These are phyloP conservation scores for Halophytophthora batemanensis DNA, from an alignment of 352 stramenopile species.

Conservation along the genomic window DNA sequence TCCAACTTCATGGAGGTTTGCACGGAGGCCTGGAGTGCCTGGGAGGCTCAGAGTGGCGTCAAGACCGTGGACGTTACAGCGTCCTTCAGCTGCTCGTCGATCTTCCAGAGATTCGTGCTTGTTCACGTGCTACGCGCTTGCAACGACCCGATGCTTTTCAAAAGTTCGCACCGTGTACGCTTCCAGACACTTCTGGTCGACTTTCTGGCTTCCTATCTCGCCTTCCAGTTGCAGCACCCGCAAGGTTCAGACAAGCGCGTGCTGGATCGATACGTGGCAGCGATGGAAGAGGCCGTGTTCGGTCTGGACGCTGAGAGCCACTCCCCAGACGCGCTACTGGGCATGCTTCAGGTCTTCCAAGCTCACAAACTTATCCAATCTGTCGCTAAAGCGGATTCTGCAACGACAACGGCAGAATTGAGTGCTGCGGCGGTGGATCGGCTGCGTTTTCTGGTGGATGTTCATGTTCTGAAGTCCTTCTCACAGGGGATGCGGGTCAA, in stretches of 20 bases:
- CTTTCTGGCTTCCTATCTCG: slow-evolving; percentile 39
- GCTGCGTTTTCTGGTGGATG: slow-evolving; percentile 67
- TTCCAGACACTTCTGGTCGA: slow-evolving; percentile 33
- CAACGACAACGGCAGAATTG: slow-evolving; percentile 18
- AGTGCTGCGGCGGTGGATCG: slow-evolving; percentile 37
- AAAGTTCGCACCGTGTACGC: slow-evolving; percentile 35
- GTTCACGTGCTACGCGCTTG: slow-evolving; percentile 40
- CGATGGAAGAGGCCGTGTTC: slow-evolving; percentile 53
- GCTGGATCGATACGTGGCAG: slow-evolving; percentile 29
- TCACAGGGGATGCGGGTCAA: slow-evolving; percentile 55
- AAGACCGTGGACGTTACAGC: slow-evolving; percentile 12
- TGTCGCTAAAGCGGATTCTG: background rate
- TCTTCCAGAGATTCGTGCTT: slow-evolving; percentile 61
- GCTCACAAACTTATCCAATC: slow-evolving; percentile 18
- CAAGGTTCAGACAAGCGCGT: slow-evolving; percentile 11
- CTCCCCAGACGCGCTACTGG: slow-evolving; percentile 70
- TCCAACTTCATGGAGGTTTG: slow-evolving; percentile 61
- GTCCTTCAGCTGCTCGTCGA: slow-evolving; percentile 38
- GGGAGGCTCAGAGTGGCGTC: background rate
- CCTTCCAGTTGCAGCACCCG: slow-evolving; percentile 36
- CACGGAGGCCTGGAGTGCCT: slow-evolving; percentile 19
- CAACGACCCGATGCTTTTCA: slow-evolving; percentile 80
- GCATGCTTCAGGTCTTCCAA: slow-evolving; percentile 61
- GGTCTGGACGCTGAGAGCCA: slow-evolving; percentile 42
- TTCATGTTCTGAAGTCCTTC: slow-evolving; percentile 77